Evolutionary conservation across 495 filamentous ascomycete genomes (phyloP), one percentile per base, ranked within the genome.

Genomic region (Podospora fimiseda): DNA sequence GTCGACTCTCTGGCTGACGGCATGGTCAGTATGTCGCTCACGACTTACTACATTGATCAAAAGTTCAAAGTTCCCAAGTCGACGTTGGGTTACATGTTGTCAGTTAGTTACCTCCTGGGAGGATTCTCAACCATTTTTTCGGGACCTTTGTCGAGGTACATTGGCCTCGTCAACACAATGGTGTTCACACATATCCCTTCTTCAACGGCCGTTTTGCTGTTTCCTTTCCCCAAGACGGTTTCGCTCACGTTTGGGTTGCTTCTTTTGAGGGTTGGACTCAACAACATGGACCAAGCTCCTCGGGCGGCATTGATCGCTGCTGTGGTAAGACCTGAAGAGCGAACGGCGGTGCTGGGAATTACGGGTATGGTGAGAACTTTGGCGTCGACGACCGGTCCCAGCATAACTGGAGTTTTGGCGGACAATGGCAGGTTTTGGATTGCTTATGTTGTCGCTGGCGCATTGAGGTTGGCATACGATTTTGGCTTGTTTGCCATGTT

Each of bases 1-100:
- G 63, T 95, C 2, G 90, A 96, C 70, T 83, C 84, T 0, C 75
- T 93, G 41, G 87, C 88, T 2, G 87, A 86, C 39, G 88, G 89
- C 23, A 81, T 95, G 73, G 85, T 84, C 45, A 78, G 81, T 18
- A 74, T 86, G 55, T 83, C 85, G 1, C 80, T 83, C 74, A 83
- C 86, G 43, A 86, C 82, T 36, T 90, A 87, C 68, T 94, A 83
- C 72, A 81, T 95, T 71, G 79, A 83, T 45, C 71, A 76, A 48
- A 93, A 90, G 63, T 92, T 94, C 66, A 65, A 75, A 56, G 74
- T 90, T 0, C 63, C 75, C 19, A 81, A 89, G 64, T 83, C 83
- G 2, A 72, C 74, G n/a, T 80, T 73, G 23, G 70, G 70, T 13
- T 62, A 75, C 52, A 60, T 66, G 16, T 16, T 74, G 3, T 70